These are phyloP conservation scores for Amesomyces nigricolor DNA, from an alignment of 2,329 filamentous ascomycete species.

Conservation along the genomic window DNA sequence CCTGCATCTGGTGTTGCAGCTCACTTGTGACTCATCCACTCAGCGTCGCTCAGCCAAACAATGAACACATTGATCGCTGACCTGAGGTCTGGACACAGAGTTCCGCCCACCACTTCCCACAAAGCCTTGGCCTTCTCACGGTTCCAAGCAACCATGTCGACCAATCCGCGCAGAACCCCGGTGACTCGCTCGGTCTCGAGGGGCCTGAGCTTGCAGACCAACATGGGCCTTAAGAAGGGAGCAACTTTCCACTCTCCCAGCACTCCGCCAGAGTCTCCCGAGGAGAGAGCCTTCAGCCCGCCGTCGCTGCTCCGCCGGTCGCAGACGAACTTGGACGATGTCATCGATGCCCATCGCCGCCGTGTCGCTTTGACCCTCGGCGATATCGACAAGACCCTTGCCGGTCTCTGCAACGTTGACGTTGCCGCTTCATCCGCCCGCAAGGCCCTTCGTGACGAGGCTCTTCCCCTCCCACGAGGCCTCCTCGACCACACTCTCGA, in stretches of 20 bases:
- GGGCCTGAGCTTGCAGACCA: conserved; percentile 46
- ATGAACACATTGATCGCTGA: conserved; percentile 25
- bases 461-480: conserved; percentile 54
- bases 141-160: conserved; percentile 29
- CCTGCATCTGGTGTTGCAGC: conserved; percentile 19
- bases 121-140: conserved; percentile 25
- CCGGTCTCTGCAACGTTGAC: conserved; percentile 38
- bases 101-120: conserved; percentile 16
- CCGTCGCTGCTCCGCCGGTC: conserved; percentile 58
- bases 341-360: conserved; percentile 62
- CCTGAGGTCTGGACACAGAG: conserved; percentile 20
- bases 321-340: conserved; percentile 65
- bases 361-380: conserved; percentile 62
- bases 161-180: conserved; percentile 38
- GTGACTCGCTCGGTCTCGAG: conserved; percentile 41
- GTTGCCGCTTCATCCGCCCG: conserved; percentile 32
- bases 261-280: conserved; percentile 37
- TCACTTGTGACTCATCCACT: conserved; percentile 25
- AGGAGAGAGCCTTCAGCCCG: conserved; percentile 39
- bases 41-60: conserved; percentile 18
- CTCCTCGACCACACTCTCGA: conserved; percentile 53
- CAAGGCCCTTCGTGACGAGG: conserved; percentile 47
- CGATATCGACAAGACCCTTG: conserved; percentile 58
- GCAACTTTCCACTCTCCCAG: conserved; percentile 58
- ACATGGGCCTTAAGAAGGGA: conserved; percentile 61